Evolutionary conservation across 2,329 filamentous ascomycete genomes (phyloP).

Genomic region (Fusarium graminum): DNA sequence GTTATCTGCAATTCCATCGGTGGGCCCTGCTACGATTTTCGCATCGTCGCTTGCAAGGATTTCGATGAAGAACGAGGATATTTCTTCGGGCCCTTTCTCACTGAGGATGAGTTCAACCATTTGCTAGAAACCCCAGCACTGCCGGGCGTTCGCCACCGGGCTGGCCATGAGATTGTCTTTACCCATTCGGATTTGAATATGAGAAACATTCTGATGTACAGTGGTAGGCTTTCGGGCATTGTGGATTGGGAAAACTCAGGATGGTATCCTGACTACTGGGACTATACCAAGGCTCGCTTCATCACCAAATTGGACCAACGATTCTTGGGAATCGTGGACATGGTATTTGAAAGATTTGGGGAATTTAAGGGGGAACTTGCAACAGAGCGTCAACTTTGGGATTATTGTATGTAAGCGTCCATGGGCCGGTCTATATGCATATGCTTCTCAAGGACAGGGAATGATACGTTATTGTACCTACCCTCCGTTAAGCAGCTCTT

Average conservation of each 20-base stretch:
- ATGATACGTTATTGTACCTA: no score
- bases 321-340: not conserved
- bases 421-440: no score
- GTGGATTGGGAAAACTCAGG: slow-evolving; percentile 48
- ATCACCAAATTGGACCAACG: slow-evolving; percentile 17
- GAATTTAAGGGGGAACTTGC: not conserved
- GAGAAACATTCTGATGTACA: slow-evolving; percentile 48
- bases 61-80: slow-evolving; percentile 5
- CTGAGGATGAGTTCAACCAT: slow-evolving; percentile 32
- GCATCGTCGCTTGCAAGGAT: not conserved
- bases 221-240: slow-evolving; percentile 48
- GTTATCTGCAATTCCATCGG: not conserved
- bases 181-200: slow-evolving; percentile 57
- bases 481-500: no score
- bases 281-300: slow-evolving; percentile 37
- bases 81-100: slow-evolving; percentile 23
- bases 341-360: not conserved
- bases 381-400: not conserved
- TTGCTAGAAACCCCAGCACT: not conserved
- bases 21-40: not conserved
- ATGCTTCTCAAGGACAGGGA: no score
- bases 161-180: slow-evolving; percentile 52
- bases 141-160: slow-evolving; percentile 5
- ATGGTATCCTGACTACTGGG: slow-evolving; percentile 48
- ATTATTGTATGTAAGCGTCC: no score